These are phyloP conservation scores for Kwoniella dejecticola DNA, from an alignment of 768 basidiomycete genomes.

Conservation along the genomic window DNA sequence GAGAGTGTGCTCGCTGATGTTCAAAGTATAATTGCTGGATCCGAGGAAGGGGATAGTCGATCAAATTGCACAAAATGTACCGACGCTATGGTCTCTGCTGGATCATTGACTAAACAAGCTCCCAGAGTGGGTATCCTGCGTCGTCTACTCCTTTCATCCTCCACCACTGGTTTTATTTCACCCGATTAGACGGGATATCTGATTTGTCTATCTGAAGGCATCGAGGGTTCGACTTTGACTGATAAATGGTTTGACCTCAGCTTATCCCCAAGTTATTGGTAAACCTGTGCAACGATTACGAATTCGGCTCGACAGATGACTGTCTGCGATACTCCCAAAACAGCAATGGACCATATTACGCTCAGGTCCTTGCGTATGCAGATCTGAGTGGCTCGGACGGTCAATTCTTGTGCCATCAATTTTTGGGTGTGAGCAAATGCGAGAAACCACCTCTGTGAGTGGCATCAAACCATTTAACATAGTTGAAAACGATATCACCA, in stretches of 20 bases:
- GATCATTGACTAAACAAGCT: slow-evolving; percentile 15
- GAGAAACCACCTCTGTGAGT: slow-evolving; percentile 21
- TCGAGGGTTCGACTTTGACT: neutral
- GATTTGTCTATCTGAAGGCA: neutral
- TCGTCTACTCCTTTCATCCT: too few relatives aligned
- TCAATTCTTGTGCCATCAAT: slow-evolving; percentile 64
- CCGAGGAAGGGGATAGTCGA: too few relatives aligned
- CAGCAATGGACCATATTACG: slow-evolving; percentile 65
- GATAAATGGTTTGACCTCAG: slow-evolving; percentile 59
- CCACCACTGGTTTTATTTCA: too few relatives aligned
- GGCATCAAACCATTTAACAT: too few relatives aligned
- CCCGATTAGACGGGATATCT: too few relatives aligned
- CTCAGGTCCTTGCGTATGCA: slow-evolving; percentile 72
- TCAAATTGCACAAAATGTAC: slow-evolving; percentile 62
- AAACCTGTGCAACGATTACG: slow-evolving; percentile 65
- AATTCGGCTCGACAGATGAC: slow-evolving; percentile 56
- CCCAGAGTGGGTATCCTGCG: slow-evolving; percentile 12
- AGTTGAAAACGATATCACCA: too few relatives aligned
- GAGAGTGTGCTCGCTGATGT: slow-evolving; percentile 65
- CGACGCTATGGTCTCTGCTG: slow-evolving; percentile 49
- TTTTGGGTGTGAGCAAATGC: slow-evolving; percentile 55
- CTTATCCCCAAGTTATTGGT: slow-evolving; percentile 63
- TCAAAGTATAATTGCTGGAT: slow-evolving; percentile 59
- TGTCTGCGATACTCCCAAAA: slow-evolving; percentile 31
- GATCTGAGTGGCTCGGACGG: slow-evolving; percentile 74